Evolutionary conservation across 371 early-diverging fungal species (phyloP).

Genomic region (Circinella minor): DNA sequence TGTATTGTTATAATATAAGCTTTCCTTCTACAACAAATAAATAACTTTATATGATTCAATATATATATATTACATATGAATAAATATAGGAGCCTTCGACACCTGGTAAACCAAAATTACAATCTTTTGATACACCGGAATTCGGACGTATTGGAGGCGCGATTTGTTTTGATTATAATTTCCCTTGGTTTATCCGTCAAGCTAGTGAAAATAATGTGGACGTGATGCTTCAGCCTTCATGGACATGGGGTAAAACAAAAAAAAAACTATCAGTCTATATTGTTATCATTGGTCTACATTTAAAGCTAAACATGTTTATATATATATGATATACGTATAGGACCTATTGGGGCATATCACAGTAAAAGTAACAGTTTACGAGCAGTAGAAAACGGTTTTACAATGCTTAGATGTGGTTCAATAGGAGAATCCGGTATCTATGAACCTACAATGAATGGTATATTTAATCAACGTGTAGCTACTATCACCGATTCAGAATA

Average conservation of each 20-base stretch:
- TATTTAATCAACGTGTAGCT: slow-evolving; percentile 48
- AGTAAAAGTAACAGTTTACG: slow-evolving; percentile 46
- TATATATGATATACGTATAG: background rate
- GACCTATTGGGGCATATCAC: slow-evolving; percentile 44
- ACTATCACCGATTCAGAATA: slow-evolving; percentile 42
- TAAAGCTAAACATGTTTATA: background rate
- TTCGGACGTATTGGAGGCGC: slow-evolving; percentile 57
- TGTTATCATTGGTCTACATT: background rate
- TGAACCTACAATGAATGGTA: slow-evolving; percentile 45
- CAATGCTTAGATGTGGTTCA: slow-evolving; percentile 55
- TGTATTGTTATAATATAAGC: background rate
- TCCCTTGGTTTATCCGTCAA: slow-evolving; percentile 54
- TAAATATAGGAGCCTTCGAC: slow-evolving; percentile 32
- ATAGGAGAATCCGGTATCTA: slow-evolving; percentile 58
- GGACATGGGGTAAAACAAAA: slow-evolving; percentile 56
- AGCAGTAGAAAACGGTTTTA: slow-evolving; percentile 62
- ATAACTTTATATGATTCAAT: too few species aligned
- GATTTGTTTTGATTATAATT: slow-evolving; percentile 63
- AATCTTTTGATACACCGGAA: slow-evolving; percentile 47
- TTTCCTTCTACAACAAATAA: too few species aligned
- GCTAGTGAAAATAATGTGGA: slow-evolving; percentile 51
- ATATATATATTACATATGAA: background rate
- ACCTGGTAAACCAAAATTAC: slow-evolving; percentile 50
- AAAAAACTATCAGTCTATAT: background rate
- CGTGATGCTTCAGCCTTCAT: slow-evolving; percentile 59